Conservation (phyloP, 148 eudicot species). For the Persicaria maculosa region DNA sequence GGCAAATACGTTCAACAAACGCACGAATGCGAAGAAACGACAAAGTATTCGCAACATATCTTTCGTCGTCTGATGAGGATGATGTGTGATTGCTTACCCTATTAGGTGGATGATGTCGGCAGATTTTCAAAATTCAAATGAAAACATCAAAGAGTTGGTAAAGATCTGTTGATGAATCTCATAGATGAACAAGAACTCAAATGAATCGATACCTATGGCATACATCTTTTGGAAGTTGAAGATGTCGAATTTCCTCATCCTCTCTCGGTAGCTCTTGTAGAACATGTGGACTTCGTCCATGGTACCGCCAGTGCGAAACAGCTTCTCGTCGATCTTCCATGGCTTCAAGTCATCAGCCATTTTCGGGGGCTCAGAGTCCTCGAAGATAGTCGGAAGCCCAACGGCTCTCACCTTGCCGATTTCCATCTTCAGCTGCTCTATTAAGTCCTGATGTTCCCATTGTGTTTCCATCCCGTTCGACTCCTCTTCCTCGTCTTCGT, state of each 20-base stretch:
- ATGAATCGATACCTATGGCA: constrained; percentile 57
- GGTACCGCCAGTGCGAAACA: constrained; percentile 36
- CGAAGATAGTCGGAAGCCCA: constrained; percentile 91
- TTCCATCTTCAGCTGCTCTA: constrained; percentile 91
- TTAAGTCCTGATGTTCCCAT: constrained; percentile 96
- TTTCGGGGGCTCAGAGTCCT: constrained; percentile 79
- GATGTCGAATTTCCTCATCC: constrained; percentile 91
- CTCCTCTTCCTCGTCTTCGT: constrained; percentile 33
- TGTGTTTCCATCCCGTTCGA: constrained; percentile 36
- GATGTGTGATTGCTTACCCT: constrained; percentile 9
- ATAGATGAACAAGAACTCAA: not conserved
- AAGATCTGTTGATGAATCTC: not conserved
- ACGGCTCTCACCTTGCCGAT: constrained; percentile 71
- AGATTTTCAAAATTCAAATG: not conserved
- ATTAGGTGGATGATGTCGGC: constrained; percentile 12
- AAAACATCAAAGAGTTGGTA: not conserved
- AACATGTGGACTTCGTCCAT: constrained; percentile 71
- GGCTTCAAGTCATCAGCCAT: constrained; percentile 78
- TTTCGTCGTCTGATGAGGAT: constrained; percentile 2
- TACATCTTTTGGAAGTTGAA: constrained; percentile 98
- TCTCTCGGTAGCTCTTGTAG: constrained; percentile 82
- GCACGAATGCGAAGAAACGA: not conserved
- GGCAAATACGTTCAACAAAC: not conserved
- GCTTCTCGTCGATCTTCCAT: constrained; percentile 81
- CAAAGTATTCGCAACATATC: not conserved